These are phyloP conservation scores for Deinandra increscens DNA, from an alignment of 129 eudicot genomes.

Conservation along the genomic window DNA sequence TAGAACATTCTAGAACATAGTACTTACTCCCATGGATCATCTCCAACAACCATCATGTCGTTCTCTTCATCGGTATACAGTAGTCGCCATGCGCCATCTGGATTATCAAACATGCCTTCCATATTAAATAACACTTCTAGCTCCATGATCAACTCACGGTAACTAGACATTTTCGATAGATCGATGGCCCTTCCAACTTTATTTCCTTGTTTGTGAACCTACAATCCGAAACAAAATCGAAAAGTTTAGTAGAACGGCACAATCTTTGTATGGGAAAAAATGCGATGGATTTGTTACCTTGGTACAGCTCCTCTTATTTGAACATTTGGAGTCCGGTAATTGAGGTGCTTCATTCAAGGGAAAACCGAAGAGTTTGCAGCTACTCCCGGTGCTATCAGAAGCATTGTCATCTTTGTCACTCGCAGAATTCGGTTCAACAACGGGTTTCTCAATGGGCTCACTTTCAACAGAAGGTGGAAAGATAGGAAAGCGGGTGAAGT, in stretches of 20 bases:
- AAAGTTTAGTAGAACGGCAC: not conserved
- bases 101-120: constrained; percentile 71
- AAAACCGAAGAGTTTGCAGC: constrained; percentile 72
- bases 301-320: constrained; percentile 80
- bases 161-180: constrained; percentile 63
- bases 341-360: constrained; percentile 51
- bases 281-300: constrained; percentile 40
- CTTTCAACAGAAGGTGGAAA: constrained; percentile 22
- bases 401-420: constrained; percentile 40
- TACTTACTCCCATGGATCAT: constrained; percentile 92
- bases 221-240: constrained; percentile 11
- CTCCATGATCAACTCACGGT: constrained; percentile 69
- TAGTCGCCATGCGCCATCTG: constrained; percentile 70
- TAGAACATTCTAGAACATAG: constrained; percentile 1
- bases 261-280: not conserved
- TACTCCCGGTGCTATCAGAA: constrained; percentile 40
- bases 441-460: constrained; percentile 24
- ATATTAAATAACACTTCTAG: constrained; percentile 71
- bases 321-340: constrained; percentile 41
- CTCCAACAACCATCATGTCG: constrained; percentile 96
- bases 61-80: constrained; percentile 85
- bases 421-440: constrained; percentile 33
- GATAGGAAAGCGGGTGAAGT: constrained; percentile 36
- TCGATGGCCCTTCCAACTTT: constrained; percentile 92
- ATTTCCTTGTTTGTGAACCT: constrained; percentile 98